Percentiles rank a stretch among this genome's conserved stretches.
Conservation (phyloP, 1,284 basidiomycete genomes). For the Chondrostereum purpureum region DNA sequence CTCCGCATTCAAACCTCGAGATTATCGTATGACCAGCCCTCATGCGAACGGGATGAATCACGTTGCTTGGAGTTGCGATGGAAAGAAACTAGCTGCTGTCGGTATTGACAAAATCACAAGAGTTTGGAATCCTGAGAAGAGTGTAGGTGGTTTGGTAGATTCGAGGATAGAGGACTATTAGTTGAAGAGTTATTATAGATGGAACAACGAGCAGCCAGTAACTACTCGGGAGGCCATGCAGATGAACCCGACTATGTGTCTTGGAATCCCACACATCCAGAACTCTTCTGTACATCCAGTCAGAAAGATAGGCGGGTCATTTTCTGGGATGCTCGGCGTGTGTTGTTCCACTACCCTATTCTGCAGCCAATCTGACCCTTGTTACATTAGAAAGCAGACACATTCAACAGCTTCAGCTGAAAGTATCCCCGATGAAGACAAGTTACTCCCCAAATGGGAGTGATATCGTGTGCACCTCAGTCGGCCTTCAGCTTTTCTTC, state of each 20-base stretch:
- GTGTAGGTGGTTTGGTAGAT: slow-evolving; percentile 45
- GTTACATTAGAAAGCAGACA: slow-evolving; percentile 54
- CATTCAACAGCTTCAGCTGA: slow-evolving; percentile 50
- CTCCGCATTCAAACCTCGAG: slow-evolving; percentile 69
- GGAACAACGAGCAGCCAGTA: slow-evolving; percentile 55
- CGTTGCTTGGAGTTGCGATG: slow-evolving; percentile 77
- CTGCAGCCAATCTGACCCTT: slow-evolving; percentile 1
- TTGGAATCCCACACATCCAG: slow-evolving; percentile 78
- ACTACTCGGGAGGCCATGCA: slow-evolving; percentile 61
- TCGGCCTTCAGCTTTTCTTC: slow-evolving; percentile 50
- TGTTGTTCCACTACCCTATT: slow-evolving; percentile 19
- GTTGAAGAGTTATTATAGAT: slow-evolving; percentile 35
- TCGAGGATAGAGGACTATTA: too few species aligned
- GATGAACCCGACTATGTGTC: slow-evolving; percentile 72
- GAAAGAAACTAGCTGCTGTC: slow-evolving; percentile 68
- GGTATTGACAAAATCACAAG: slow-evolving; percentile 74
- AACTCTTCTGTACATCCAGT: slow-evolving; percentile 71
- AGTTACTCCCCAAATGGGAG: slow-evolving; percentile 68
- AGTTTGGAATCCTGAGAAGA: slow-evolving; percentile 70
- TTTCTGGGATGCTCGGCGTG: slow-evolving; percentile 81
- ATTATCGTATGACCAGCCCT: slow-evolving; percentile 56
- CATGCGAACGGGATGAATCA: slow-evolving; percentile 54
- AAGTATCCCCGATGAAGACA: slow-evolving; percentile 52
- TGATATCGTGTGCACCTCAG: slow-evolving; percentile 55
- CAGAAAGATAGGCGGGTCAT: slow-evolving; percentile 65